A percentile compares a stretch with the other conserved stretches of the same genome.
These are phyloP conservation scores for Xanthoconium stramineum DNA, from an alignment of 768 basidiomycete species.

Conservation along the genomic window DNA sequence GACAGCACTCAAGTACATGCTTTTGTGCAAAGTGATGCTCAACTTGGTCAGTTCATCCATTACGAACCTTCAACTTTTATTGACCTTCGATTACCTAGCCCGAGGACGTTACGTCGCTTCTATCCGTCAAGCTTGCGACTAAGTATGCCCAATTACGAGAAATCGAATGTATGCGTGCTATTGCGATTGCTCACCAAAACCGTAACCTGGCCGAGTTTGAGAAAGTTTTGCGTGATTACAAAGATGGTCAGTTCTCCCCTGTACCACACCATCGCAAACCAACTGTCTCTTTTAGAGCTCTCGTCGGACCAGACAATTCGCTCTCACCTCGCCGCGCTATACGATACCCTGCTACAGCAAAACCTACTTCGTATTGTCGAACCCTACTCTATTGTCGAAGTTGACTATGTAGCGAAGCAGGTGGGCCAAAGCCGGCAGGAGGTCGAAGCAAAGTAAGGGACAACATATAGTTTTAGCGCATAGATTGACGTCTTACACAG, in stretches of 20 bases:
- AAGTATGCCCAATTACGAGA: constrained; percentile 87
- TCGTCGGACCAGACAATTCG: constrained; percentile 95
- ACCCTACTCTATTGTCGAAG: constrained; percentile 90
- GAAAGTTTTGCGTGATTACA: constrained; percentile 80
- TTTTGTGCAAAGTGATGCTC: constrained; percentile 97
- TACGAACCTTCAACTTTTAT: neutral
- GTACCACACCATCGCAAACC: neutral
- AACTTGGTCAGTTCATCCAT: constrained; percentile 62
- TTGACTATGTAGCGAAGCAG: constrained; percentile 80
- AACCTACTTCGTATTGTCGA: constrained; percentile 94
- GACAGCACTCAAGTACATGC: constrained; percentile 94
- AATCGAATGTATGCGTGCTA: constrained; percentile 93
- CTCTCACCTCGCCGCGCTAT: constrained; percentile 88
- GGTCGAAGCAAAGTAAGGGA: constrained; percentile 84
- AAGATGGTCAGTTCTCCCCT: constrained; percentile 51
- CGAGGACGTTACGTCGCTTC: constrained; percentile 86
- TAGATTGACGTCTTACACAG: constrained; percentile 37
- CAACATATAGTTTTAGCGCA: neutral
- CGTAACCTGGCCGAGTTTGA: constrained; percentile 90
- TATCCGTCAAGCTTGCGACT: constrained; percentile 82
- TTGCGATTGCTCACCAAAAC: constrained; percentile 91
- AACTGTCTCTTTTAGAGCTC: constrained; percentile 56
- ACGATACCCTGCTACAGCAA: constrained; percentile 95
- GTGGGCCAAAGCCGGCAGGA: constrained; percentile 86
- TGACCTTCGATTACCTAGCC: constrained; percentile 47